Evolutionary conservation across 495 filamentous ascomycete species (phyloP), one percentile per base, ranked within the genome.

Genomic region (Margaritispora aquatica): DNA sequence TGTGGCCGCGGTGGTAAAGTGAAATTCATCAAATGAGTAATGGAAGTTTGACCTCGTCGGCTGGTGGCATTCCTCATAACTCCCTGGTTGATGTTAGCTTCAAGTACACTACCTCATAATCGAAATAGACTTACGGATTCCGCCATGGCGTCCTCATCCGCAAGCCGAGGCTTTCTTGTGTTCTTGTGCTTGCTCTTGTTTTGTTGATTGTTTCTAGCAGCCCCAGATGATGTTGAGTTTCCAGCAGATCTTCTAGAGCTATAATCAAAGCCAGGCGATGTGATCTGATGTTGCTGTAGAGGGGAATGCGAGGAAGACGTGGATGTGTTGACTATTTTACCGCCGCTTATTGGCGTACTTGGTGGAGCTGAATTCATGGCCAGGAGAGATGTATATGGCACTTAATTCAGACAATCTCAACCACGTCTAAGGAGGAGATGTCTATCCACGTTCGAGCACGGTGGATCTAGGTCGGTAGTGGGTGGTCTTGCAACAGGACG

Each of bases 11-110:
- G 88, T 19, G 93, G 89, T 31, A 91, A 77, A 41, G 87, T 83
- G 69, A 96, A 94, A 71, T 90, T 95, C 84, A 98, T 88, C 26
- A 98, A 74, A 73, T 98, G 94, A 19, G 94, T 97, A 68, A 98
- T 97, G 65, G 90, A 95, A 38, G 90, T 96, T 65, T 96, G 94
- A 60, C 93, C 95, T 61, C 93, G 88, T 31, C 92, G 87, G 68
- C 87, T 91, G 61, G 79, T 90, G 41, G 88, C 78, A 67, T 92
- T 92, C 72, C 84, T 85, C 80, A 96, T 89, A 69, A 87, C 87
- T 73, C 84, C 79, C 84, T 89, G 29, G 29, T 46, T 49, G 1
- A 7, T 47, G 41, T 63, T 36, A 63, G 60, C 15, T 21, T 23
- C 31, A 29, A 13, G 26, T 27, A 55, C 8, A 1, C 19, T 23